Conservation (phyloP, 768 basidiomycete genomes). For the Suillus occidentalis region DNA sequence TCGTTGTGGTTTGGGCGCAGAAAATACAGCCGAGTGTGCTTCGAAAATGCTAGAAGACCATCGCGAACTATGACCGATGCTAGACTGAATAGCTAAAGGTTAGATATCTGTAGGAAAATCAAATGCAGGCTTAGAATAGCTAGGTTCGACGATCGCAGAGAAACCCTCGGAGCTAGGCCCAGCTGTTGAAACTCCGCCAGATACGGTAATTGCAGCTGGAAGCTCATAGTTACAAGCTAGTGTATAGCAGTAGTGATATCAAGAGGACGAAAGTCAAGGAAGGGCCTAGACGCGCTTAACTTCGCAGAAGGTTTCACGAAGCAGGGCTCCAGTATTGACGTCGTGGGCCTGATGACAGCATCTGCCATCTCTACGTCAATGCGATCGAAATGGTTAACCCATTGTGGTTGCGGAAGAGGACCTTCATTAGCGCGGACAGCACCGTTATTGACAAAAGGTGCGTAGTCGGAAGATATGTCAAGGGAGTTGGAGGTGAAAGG, state of each 20-base stretch:
- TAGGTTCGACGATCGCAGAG: neutral
- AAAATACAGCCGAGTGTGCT: neutral
- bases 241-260: neutral
- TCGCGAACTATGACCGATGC: neutral
- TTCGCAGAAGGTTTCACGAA: neutral
- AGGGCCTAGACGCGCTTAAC: neutral
- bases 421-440: neutral
- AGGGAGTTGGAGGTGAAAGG: neutral
- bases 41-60: neutral
- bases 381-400: neutral
- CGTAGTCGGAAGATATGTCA: neutral
- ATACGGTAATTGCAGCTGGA: neutral
- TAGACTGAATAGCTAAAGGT: neutral
- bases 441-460: neutral
- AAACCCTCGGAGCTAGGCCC: neutral
- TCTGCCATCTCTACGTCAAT: slow-evolving; percentile 1
- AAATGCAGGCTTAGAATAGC: neutral
- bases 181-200: neutral
- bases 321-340: neutral
- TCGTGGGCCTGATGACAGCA: no score
- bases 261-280: neutral
- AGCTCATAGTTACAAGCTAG: neutral
- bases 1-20: neutral
- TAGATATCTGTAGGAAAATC: neutral
- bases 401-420: neutral